A percentile compares a stretch with the other conserved stretches of the same genome.
phyloP scores from a whole-genome alignment of 2,329 filamentous ascomycete species.

The Saccharata proteae region DNA sequence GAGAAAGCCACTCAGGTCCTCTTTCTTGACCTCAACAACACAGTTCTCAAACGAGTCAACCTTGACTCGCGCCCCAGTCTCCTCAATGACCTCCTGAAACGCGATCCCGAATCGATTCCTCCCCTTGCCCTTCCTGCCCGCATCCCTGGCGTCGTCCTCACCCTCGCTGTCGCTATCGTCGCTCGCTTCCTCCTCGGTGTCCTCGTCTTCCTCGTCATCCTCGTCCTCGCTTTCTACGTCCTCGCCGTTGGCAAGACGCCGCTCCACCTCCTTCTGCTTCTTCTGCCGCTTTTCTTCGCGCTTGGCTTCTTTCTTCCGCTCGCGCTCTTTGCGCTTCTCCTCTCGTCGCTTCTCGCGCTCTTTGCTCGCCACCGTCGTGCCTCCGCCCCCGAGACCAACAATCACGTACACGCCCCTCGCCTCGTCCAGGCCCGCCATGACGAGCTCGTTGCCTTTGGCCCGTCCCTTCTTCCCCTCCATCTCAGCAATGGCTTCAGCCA shows the following conservation, averaged over 20 bases:
- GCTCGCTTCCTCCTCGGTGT: conserved; percentile 44
- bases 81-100: conserved; percentile 86
- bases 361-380: conserved; percentile 43
- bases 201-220: conserved; percentile 33
- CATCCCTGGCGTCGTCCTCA: conserved; percentile 44
- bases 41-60: conserved; percentile 97
- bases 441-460: conserved; percentile 66
- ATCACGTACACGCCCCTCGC: conserved; percentile 79
- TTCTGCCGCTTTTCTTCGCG: conserved; percentile 52
- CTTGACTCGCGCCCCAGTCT: conserved; percentile 78
- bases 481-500: conserved; percentile 82
- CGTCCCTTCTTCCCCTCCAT: conserved; percentile 53
- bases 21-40: conserved; percentile 95
- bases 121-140: conserved; percentile 54
- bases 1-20: conserved; percentile 80
- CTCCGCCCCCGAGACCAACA: conserved; percentile 82
- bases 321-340: conserved; percentile 47
- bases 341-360: conserved; percentile 57
- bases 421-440: conserved; percentile 83
- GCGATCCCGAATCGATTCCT: conserved; percentile 87
- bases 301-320: conserved; percentile 33
- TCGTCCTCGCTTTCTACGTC: conserved; percentile 44
- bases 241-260: conserved; percentile 44
- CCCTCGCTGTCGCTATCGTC: conserved; percentile 54
- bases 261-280: conserved; percentile 31